These are phyloP conservation scores for Inonotus obliquus DNA, from an alignment of 1,284 basidiomycete genomes.

Conservation along the genomic window DNA sequence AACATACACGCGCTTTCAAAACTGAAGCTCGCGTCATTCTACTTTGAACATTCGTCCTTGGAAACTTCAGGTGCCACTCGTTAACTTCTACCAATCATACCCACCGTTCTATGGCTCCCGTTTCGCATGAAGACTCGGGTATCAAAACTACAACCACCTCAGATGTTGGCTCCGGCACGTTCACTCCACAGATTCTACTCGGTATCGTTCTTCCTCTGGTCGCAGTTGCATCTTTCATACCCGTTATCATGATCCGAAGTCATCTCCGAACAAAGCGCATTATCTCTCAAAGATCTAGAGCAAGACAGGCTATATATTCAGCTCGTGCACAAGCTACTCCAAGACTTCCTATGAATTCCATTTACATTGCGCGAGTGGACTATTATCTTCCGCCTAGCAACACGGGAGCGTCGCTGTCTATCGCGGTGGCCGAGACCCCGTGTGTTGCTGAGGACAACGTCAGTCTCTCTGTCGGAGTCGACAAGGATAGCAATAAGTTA, in stretches of 20 bases:
- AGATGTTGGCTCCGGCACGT: neutral
- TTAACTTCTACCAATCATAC: neutral
- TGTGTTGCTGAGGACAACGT: neutral
- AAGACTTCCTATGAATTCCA: slow-evolving; percentile 6
- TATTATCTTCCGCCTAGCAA: slow-evolving; percentile 13
- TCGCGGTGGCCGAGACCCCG: neutral
- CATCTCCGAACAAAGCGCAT: neutral
- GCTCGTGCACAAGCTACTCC: neutral
- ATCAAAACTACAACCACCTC: neutral
- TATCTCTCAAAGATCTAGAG: neutral
- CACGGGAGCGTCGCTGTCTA: neutral
- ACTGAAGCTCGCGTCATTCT: neutral
- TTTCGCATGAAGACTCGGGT: neutral
- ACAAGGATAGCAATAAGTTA: neutral
- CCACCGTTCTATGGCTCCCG: neutral
- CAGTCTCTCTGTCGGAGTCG: neutral
- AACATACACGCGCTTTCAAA: neutral
- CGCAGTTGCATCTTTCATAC: slow-evolving; percentile 8
- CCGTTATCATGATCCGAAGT: slow-evolving; percentile 11
- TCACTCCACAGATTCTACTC: slow-evolving; percentile 1
- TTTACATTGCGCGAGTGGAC: slow-evolving; percentile 16
- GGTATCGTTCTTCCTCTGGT: slow-evolving; percentile 12
- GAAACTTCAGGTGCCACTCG: neutral
- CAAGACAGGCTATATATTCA: neutral
- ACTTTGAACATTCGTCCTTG: neutral